Conservation (phyloP, 805 yeast genomes). For the Kazachstania martiniae region DNA sequence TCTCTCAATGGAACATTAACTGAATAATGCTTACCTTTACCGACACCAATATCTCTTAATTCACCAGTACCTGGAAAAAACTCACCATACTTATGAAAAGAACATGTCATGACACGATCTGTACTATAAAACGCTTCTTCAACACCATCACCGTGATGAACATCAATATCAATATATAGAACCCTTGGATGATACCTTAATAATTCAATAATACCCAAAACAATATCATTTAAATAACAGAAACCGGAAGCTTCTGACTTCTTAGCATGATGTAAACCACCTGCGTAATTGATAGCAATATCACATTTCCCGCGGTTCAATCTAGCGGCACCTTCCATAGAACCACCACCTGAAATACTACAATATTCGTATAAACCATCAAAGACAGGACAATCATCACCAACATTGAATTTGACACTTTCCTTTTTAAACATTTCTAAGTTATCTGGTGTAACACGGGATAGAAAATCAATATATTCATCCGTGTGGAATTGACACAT, state of each 20-base stretch:
- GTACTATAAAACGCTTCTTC: slow-evolving; percentile 94
- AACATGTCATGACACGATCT: slow-evolving; percentile 92
- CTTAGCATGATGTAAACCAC: slow-evolving; percentile 95
- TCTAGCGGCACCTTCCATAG: slow-evolving; percentile 85
- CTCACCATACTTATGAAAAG: slow-evolving; percentile 92
- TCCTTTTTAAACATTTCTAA: slow-evolving; percentile 79
- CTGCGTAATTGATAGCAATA: slow-evolving; percentile 92
- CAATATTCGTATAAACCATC: slow-evolving; percentile 92
- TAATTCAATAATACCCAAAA: slow-evolving; percentile 73
- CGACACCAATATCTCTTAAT: slow-evolving; percentile 79
- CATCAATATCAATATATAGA: slow-evolving; percentile 84
- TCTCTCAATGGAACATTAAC: slow-evolving; percentile 88
- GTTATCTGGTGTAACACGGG: slow-evolving; percentile 87
- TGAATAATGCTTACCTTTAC: slow-evolving; percentile 79
- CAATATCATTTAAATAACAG: slow-evolving; percentile 92
- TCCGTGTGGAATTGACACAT: slow-evolving; percentile 98
- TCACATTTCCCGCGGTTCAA: slow-evolving; percentile 80
- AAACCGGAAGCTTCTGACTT: slow-evolving; percentile 91
- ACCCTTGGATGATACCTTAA: slow-evolving; percentile 87
- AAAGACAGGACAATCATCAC: slow-evolving; percentile 90
- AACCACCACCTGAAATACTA: slow-evolving; percentile 84
- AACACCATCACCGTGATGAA: slow-evolving; percentile 97
- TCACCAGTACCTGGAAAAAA: slow-evolving; percentile 97
- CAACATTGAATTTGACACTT: slow-evolving; percentile 79
- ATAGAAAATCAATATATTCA: slow-evolving; percentile 87